Conservation (phyloP, 108 stramenopile genomes). For the Aurantiochytrium sp. region DNA sequence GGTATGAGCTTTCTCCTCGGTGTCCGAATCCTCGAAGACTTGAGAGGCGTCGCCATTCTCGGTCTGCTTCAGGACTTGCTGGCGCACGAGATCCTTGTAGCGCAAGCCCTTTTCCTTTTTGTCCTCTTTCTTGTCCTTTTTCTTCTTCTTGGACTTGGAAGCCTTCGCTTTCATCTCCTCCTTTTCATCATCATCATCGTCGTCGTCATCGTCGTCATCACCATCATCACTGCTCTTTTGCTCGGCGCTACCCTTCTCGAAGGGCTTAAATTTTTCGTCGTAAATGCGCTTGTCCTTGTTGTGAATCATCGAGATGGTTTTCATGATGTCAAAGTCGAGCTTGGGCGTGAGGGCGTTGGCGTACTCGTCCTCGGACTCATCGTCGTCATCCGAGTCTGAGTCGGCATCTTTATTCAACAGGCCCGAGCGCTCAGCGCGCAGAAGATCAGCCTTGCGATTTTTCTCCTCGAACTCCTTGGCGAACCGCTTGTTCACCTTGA, state of each 20-base stretch:
- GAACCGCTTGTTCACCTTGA: background rate
- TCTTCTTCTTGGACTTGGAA: background rate
- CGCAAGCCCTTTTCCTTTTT: constrained; percentile 26
- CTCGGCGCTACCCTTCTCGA: background rate
- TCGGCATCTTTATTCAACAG: background rate
- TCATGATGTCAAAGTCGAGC: constrained; percentile 16
- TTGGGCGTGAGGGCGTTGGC: background rate
- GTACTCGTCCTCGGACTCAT: constrained; percentile 9
- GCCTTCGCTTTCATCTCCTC: background rate
- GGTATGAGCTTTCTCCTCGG: constrained; percentile 9
- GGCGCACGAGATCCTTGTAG: constrained; percentile 89
- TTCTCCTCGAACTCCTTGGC: background rate
- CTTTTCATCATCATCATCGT: background rate
- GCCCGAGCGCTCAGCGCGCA: background rate
- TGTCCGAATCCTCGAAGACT: constrained; percentile 37
- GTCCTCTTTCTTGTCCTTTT: background rate
- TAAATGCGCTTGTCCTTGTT: constrained; percentile 35
- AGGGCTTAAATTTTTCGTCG: background rate
- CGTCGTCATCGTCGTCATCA: background rate
- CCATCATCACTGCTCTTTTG: background rate
- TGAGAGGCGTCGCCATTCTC: constrained; percentile 27
- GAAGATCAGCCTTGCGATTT: background rate
- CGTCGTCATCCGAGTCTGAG: background rate
- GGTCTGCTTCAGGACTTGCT: constrained; percentile 69
- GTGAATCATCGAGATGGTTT: constrained; percentile 19